phyloP scores from a whole-genome alignment of 2,329 filamentous ascomycete species.

The Tolypocladium endophyticum region DNA sequence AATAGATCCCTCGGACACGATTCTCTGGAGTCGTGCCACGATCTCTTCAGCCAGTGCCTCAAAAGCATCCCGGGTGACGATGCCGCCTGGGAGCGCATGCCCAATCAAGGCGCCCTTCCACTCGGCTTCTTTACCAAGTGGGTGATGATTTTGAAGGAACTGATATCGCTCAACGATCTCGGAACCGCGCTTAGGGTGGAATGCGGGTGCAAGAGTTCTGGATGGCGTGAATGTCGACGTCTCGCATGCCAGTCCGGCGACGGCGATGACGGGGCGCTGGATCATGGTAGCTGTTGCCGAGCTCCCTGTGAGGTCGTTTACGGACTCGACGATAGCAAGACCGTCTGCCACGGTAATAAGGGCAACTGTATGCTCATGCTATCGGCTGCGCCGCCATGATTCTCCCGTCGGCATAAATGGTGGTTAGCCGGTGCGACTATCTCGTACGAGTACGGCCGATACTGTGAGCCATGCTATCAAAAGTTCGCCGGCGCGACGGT shows the following conservation, averaged over 20 bases:
- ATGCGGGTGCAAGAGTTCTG: conserved; percentile 35
- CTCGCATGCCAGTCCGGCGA: conserved; percentile 42
- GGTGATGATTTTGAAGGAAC: conserved; percentile 30
- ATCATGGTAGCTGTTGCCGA: conserved; percentile 1
- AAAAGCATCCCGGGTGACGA: conserved; percentile 34
- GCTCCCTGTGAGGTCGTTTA: neutral
- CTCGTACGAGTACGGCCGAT: too few relatives aligned
- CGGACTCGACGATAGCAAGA: neutral
- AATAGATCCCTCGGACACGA: conserved; percentile 21
- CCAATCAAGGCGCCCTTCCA: conserved; percentile 43
- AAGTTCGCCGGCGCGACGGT: neutral
- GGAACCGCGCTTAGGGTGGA: conserved; percentile 32
- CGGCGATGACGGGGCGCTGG: conserved; percentile 30
- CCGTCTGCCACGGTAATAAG: neutral
- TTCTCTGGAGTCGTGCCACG: conserved; percentile 22
- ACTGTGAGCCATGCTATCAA: neutral
- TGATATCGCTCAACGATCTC: conserved; percentile 33
- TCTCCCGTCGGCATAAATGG: neutral
- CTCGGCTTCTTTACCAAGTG: conserved; percentile 28
- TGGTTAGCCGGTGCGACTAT: too few relatives aligned
- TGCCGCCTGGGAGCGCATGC: conserved; percentile 38
- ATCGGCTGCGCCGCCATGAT: neutral
- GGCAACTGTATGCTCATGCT: neutral
- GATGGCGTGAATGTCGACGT: conserved; percentile 42
- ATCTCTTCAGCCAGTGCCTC: conserved; percentile 32